A percentile compares a stretch with the other conserved stretches of the same genome.
Evolutionary conservation across 2,329 filamentous ascomycete species (phyloP).

Genomic region (Stenocarpella maydis): DNA sequence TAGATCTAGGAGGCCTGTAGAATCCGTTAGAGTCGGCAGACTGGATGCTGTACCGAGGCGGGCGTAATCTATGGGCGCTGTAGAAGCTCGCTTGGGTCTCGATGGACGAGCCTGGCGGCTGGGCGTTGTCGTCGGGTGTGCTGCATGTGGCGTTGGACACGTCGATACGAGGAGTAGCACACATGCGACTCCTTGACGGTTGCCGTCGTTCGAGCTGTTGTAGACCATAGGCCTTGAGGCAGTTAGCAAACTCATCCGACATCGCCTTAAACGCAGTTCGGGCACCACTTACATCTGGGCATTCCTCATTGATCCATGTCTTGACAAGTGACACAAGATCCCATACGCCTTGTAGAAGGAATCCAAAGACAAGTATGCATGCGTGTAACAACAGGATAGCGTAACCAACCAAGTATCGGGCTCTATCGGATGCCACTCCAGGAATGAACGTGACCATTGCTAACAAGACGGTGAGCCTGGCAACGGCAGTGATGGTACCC

Average conservation of each 20-base stretch:
- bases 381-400: neutral
- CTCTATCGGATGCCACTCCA: neutral
- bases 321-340: neutral
- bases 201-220: slow-evolving; percentile 2
- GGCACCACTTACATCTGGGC: neutral
- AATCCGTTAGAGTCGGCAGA: slow-evolving; percentile 4
- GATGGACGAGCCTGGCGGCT: neutral
- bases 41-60: neutral
- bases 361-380: neutral
- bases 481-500: slow-evolving; percentile 69
- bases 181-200: neutral
- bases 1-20: neutral
- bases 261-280: neutral
- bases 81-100: neutral
- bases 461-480: neutral
- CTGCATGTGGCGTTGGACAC: neutral
- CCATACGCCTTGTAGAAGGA: neutral
- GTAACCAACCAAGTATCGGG: neutral
- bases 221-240: slow-evolving; percentile 1
- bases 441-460: neutral
- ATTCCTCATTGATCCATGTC: neutral
- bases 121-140: neutral
- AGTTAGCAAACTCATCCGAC: neutral
- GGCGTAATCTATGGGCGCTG: neutral
- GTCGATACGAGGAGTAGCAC: neutral